Percentiles rank a stretch among this genome's conserved stretches.
Conservation (phyloP, 768 basidiomycete genomes). For the Amanita pallidorosea region DNA sequence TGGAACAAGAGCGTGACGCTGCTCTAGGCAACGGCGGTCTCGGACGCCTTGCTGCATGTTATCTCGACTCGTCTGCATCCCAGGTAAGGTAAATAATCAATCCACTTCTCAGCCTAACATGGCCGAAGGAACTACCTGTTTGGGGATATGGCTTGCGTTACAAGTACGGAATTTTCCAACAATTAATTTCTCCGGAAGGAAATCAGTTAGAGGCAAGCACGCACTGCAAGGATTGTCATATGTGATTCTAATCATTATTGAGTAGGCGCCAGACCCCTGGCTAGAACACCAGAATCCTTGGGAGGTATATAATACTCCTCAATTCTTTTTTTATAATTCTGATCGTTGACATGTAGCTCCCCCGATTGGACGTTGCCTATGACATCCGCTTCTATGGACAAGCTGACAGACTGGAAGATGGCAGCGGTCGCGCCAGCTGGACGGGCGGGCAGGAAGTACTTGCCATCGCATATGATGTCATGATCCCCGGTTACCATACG, state of each 20-base stretch:
- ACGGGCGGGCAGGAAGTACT: conserved; percentile 89
- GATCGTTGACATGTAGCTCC: conserved; percentile 27
- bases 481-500: conserved; percentile 82
- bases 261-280: conserved; percentile 83
- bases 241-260: neutral
- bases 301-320: conserved; percentile 32
- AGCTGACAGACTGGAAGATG: conserved; percentile 56
- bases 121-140: conserved; percentile 60
- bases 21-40: conserved; percentile 93
- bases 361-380: conserved; percentile 74
- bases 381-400: conserved; percentile 86
- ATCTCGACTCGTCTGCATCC: conserved; percentile 86
- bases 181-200: conserved; percentile 77
- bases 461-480: conserved; percentile 90
- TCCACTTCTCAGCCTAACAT: conserved; percentile 26
- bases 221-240: neutral
- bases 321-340: neutral
- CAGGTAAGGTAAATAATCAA: conserved; percentile 61
- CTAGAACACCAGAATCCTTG: conserved; percentile 80
- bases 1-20: conserved; percentile 88
- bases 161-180: conserved; percentile 95
- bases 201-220: conserved; percentile 57
- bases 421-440: conserved; percentile 57
- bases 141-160: conserved; percentile 95
- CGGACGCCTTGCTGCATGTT: conserved; percentile 94